These are phyloP conservation scores for Globisporangium megalacanthum DNA, from an alignment of 352 stramenopile species.

Conservation along the genomic window DNA sequence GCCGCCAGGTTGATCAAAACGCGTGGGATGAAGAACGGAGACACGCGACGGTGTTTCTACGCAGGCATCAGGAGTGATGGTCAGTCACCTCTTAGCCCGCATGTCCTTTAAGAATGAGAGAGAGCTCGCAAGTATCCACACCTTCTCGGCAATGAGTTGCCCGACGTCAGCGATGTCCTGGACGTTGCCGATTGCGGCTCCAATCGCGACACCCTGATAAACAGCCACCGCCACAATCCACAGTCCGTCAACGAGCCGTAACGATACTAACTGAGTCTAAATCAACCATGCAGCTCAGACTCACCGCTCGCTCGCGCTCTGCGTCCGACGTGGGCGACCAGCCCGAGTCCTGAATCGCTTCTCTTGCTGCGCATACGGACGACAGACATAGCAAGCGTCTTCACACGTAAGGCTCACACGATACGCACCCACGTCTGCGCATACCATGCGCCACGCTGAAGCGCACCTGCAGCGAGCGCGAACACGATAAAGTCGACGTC, in stretches of 20 bases:
- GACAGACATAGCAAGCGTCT: not conserved
- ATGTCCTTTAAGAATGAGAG: too few relatives aligned
- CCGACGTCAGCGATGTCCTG: constrained; percentile 81
- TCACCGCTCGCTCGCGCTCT: constrained; percentile 59
- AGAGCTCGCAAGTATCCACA: constrained; percentile 9
- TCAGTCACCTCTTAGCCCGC: too few relatives aligned
- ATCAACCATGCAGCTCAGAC: not conserved
- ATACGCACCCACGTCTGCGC: not conserved
- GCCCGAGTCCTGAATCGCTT: constrained; percentile 75
- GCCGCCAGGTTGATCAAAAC: constrained; percentile 93
- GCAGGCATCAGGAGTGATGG: too few relatives aligned
- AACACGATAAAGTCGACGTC: constrained; percentile 86
- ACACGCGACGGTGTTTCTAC: constrained; percentile 87
- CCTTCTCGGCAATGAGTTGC: constrained; percentile 55
- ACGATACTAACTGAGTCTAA: not conserved
- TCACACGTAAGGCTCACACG: not conserved
- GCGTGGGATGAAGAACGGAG: constrained; percentile 92
- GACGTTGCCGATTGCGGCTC: constrained; percentile 83
- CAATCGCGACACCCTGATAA: constrained; percentile 73
- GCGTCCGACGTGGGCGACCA: constrained; percentile 59
- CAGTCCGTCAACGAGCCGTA: not conserved
- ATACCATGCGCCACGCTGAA: not conserved
- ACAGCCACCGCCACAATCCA: not conserved
- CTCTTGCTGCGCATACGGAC: constrained; percentile 36
- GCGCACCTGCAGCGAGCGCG: constrained; percentile 67